Evolutionary conservation across 228 moss, liverwort and hornwort genomes (phyloP).

Genomic region (Sphagnum magellanicum): DNA sequence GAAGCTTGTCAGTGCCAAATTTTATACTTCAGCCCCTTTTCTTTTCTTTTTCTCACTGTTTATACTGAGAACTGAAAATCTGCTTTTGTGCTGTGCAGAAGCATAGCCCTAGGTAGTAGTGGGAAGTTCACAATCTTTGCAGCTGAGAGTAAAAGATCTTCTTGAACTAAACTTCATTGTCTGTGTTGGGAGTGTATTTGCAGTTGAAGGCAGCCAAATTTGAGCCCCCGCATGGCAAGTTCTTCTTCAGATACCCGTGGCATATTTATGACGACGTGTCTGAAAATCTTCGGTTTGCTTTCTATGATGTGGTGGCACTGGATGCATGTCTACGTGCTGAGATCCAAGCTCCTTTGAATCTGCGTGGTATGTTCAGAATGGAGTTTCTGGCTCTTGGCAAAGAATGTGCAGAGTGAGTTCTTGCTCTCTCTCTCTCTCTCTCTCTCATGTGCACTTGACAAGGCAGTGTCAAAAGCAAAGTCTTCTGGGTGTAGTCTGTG

Average conservation of each 20-base stretch:
- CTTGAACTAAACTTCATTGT: too few relatives aligned
- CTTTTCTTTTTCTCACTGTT: background rate
- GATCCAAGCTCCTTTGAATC: slow-evolving; percentile 70
- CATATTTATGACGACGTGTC: slow-evolving; percentile 64
- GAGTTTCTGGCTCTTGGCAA: slow-evolving; percentile 69
- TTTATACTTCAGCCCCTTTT: background rate
- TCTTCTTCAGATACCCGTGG: slow-evolving; percentile 78
- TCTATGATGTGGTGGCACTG: slow-evolving; percentile 84
- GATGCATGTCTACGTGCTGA: slow-evolving; percentile 89
- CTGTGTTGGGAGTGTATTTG: background rate
- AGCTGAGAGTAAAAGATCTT: too few relatives aligned
- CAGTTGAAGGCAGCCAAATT: slow-evolving; percentile 81
- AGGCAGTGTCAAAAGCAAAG: too few relatives aligned
- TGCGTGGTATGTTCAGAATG: slow-evolving; percentile 45
- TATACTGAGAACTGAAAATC: too few relatives aligned
- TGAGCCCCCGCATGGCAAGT: slow-evolving; percentile 88
- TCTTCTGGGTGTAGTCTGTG: too few relatives aligned
- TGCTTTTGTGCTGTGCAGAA: too few relatives aligned
- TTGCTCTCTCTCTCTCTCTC: background rate
- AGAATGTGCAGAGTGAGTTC: slow-evolving; percentile 79
- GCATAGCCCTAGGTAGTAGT: too few relatives aligned
- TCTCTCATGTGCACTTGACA: too few relatives aligned
- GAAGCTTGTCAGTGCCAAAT: slow-evolving; percentile 36
- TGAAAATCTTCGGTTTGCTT: slow-evolving; percentile 67
- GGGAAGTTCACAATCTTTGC: too few relatives aligned